Evolutionary conservation across 164 flowering plant genomes (phyloP).

Genomic region (Stephania yunnanensis): DNA sequence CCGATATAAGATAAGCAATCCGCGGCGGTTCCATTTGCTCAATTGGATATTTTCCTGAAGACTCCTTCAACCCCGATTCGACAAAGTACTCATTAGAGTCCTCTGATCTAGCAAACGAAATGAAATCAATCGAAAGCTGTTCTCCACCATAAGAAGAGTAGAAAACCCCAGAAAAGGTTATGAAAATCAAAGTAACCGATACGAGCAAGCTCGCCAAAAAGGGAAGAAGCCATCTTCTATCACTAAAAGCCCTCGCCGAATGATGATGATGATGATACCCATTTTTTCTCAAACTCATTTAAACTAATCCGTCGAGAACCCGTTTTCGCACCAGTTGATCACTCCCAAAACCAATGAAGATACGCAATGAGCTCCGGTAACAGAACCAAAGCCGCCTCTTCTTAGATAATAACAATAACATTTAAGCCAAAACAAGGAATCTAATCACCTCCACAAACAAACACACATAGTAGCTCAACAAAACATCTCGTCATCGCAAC

Average conservation of each 20-base stretch:
- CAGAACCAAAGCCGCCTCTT: constrained; percentile 28
- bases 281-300: constrained; percentile 51
- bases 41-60: constrained; percentile 12
- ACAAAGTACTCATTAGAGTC: constrained; percentile 59
- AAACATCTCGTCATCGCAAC: background rate
- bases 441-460: background rate
- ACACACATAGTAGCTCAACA: background rate
- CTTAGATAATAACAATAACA: constrained; percentile 18
- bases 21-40: constrained; percentile 46
- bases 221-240: constrained; percentile 74
- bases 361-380: constrained; percentile 24
- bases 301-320: background rate
- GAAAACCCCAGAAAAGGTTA: constrained; percentile 39
- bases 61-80: constrained; percentile 50
- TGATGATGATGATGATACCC: constrained; percentile 25
- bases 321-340: background rate
- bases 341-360: constrained; percentile 8
- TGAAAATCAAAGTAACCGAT: constrained; percentile 43
- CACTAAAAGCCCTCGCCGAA: constrained; percentile 55
- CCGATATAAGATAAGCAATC: constrained; percentile 90
- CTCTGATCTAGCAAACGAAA: constrained; percentile 34
- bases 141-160: constrained; percentile 39
- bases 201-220: constrained; percentile 67
- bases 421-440: constrained; percentile 16
- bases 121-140: constrained; percentile 35